Conservation (phyloP, 345 rosid genomes). For the Mangifera indica region DNA sequence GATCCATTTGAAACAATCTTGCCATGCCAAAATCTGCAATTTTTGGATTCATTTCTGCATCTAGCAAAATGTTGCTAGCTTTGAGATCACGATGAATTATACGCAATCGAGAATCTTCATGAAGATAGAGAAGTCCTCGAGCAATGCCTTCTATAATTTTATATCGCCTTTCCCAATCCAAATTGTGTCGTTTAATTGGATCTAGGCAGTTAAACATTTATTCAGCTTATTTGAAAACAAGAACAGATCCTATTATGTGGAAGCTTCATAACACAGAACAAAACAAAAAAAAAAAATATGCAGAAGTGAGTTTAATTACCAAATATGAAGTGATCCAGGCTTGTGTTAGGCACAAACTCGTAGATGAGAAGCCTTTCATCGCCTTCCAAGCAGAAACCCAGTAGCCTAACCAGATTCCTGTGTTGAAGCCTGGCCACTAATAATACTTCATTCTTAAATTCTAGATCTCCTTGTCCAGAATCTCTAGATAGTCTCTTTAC, state of each 20-base stretch:
- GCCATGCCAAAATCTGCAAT: conserved; percentile 48
- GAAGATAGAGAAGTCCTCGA: conserved; percentile 39
- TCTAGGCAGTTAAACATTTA: conserved; percentile 12
- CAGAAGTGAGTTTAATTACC: neutral
- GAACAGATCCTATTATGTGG: too few species aligned
- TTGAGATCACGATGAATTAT: conserved; percentile 48
- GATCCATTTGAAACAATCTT: conserved; percentile 23
- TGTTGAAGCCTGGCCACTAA: conserved; percentile 41
- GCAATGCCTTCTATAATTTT: conserved; percentile 38
- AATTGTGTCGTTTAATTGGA: conserved; percentile 3
- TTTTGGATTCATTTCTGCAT: conserved; percentile 36
- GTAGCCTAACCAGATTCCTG: conserved; percentile 36
- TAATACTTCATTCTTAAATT: conserved; percentile 38
- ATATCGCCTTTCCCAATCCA: conserved; percentile 33
- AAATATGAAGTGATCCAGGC: conserved; percentile 28
- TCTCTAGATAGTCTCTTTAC: conserved; percentile 33
- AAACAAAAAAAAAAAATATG: too few species aligned
- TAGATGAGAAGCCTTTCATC: conserved; percentile 37
- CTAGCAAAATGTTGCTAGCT: conserved; percentile 32
- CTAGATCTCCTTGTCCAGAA: conserved; percentile 33
- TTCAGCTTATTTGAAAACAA: too few species aligned
- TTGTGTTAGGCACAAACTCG: conserved; percentile 32
- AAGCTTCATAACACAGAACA: too few species aligned
- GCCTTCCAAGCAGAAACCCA: conserved; percentile 33
- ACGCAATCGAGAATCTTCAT: conserved; percentile 34